Base-by-base conservation (phyloP, 1,139 yeast species). In the Suhomyces anneliseae region DNA sequence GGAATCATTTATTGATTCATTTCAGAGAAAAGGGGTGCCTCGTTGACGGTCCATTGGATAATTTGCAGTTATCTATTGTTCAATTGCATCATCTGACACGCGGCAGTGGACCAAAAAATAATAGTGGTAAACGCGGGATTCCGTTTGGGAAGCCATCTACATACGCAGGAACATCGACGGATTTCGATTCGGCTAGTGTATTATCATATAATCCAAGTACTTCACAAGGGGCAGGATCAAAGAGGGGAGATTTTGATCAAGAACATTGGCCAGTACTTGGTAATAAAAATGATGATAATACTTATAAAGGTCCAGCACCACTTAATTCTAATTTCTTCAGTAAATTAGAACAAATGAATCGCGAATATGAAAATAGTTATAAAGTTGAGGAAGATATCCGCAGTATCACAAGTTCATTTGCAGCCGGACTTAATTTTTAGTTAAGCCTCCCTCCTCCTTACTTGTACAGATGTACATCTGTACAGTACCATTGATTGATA, bases 41-140 rank as follows among this genome's bases (percentile, higher is more conserved):
- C 42, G 97, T 92, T 32, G 97, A 92, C 64, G 98, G 98, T n/a
- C 83, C 90, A 2, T 73, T 92, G 56, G 93, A 87, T 51, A 87
- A 84, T 57, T 74, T 92, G 53, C 95, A 87, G 61, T 72, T 87
- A 40, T 84, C 89, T 48, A 77, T 82, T 59, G 84, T 88, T 27
- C 90, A 82, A 55, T 70, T 87, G 54, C 53, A 52, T n/a, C 46
- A 47, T 14, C 38, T 26, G 24, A 35, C 34, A 9, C 32, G 32
- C 4, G 27, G 39, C 7, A 24, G 35, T 6, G 37, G 39, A 24
- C 26, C 34, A 7, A 36, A 34, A 12, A 39, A 42, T n/a, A 19
- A 31, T 7, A 46, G 40, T 26, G 41, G 36, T 12, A 40, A 34
- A n/a, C 33, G 42, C 32, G 32, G 32, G 3, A 27, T 36, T 6